A percentile compares a stretch with the other conserved stretches of the same genome.
Conservation (phyloP, 768 basidiomycete genomes). For the Mycena amicta region DNA sequence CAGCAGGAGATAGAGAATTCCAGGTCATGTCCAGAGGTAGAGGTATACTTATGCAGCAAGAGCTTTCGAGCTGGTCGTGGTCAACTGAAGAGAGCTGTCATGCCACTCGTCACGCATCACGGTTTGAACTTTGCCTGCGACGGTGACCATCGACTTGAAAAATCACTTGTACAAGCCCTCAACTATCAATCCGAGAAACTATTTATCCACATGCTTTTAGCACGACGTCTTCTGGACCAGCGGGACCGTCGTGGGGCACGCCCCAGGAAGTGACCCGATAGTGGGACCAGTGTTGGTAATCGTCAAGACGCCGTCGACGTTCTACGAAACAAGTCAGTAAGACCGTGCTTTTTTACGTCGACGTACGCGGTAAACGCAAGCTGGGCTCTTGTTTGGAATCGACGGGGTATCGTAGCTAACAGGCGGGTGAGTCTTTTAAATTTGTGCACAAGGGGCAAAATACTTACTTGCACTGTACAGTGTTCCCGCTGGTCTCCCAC, state of each 20-base stretch:
- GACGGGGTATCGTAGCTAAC: constrained; percentile 16
- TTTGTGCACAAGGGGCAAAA: background rate
- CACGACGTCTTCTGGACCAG: background rate
- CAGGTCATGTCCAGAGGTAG: too few relatives aligned
- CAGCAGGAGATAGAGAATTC: too few relatives aligned
- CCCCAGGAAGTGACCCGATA: background rate
- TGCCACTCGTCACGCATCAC: too few relatives aligned
- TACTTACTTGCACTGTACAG: constrained; percentile 16
- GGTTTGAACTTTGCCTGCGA: too few relatives aligned
- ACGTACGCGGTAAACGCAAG: constrained; percentile 13
- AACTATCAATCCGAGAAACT: too few relatives aligned
- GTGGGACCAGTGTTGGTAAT: constrained; percentile 7
- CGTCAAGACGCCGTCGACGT: constrained; percentile 11
- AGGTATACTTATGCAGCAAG: too few relatives aligned
- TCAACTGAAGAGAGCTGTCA: too few relatives aligned
- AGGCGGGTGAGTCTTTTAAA: background rate
- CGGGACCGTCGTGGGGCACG: constrained; percentile 1
- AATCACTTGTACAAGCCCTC: too few relatives aligned
- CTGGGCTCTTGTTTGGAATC: constrained; percentile 9
- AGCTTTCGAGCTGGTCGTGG: too few relatives aligned
- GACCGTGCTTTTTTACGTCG: background rate
- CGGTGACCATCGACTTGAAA: too few relatives aligned
- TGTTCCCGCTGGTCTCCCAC: constrained; percentile 10
- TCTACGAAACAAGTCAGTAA: constrained; percentile 4
- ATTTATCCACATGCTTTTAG: too few relatives aligned